A percentile compares a stretch with the other conserved stretches of the same genome.
Evolutionary conservation across 768 basidiomycete species (phyloP).

Genomic region (Leccinellum rugosiceps): DNA sequence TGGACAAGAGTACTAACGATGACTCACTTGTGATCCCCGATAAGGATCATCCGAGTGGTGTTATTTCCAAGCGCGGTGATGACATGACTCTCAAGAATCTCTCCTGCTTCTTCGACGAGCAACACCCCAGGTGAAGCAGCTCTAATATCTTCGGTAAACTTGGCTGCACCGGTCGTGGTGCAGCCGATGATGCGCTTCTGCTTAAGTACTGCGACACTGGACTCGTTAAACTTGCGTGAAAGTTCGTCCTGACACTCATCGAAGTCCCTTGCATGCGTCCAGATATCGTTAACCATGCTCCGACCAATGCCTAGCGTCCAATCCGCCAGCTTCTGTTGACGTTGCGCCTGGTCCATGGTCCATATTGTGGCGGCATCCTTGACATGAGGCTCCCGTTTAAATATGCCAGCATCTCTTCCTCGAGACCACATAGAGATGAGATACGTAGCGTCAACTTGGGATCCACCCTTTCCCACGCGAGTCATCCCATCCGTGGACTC

Average conservation of each 20-base stretch:
- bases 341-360: constrained; percentile 31
- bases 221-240: constrained; percentile 34
- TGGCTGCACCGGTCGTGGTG: constrained; percentile 70
- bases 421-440: constrained; percentile 46
- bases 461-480: constrained; percentile 40
- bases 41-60: constrained; percentile 56
- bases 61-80: constrained; percentile 50
- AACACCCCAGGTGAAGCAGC: constrained; percentile 49
- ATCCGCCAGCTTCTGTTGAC: constrained; percentile 23
- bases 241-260: constrained; percentile 38
- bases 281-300: constrained; percentile 35
- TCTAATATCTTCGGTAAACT: constrained; percentile 47
- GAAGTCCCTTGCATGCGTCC: constrained; percentile 34
- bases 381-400: constrained; percentile 28
- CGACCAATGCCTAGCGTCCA: constrained; percentile 38
- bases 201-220: constrained; percentile 33
- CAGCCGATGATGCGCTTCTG: constrained; percentile 60
- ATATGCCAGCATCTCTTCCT: constrained; percentile 44
- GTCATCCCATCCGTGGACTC: constrained; percentile 43
- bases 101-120: constrained; percentile 71
- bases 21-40: constrained; percentile 70
- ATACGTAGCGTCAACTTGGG: constrained; percentile 35
- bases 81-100: constrained; percentile 67
- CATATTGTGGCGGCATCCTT: constrained; percentile 31
- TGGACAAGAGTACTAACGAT: background rate